Conservation (phyloP, 768 basidiomycete species). For the Gloeophyllum trabeum region DNA sequence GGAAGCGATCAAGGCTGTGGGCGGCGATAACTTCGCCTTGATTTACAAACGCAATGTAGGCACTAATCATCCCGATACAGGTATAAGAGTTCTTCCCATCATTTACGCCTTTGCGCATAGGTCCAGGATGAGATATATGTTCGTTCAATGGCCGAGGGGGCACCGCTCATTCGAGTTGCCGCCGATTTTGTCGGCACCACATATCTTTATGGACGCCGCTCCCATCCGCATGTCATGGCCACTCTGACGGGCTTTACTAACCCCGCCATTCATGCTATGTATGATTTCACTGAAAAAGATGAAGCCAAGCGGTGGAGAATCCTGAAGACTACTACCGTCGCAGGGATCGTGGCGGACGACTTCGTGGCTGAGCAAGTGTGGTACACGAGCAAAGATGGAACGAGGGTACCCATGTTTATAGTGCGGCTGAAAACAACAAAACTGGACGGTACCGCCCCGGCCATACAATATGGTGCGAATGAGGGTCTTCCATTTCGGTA, state of each 20-base stretch:
- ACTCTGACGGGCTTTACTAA: conserved; percentile 58
- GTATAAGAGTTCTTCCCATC: not conserved
- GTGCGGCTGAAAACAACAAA: conserved; percentile 62
- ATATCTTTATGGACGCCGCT: conserved; percentile 35
- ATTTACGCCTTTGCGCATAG: conserved; percentile 20
- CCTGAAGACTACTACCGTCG: conserved; percentile 45
- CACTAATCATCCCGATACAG: not conserved
- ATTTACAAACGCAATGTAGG: conserved; percentile 63
- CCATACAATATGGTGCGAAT: conserved; percentile 58
- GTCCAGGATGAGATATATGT: conserved; percentile 76
- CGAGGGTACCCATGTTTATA: conserved; percentile 77
- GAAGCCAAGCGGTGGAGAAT: conserved; percentile 46
- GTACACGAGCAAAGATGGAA: conserved; percentile 73
- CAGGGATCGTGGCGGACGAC: conserved; percentile 52
- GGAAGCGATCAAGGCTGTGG: conserved; percentile 33
- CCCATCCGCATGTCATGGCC: conserved; percentile 52
- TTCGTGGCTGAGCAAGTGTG: conserved; percentile 71
- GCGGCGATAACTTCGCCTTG: conserved; percentile 44
- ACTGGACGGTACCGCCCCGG: conserved; percentile 66
- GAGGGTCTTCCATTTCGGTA: not conserved
- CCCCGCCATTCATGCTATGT: conserved; percentile 54
- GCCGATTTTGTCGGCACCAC: conserved; percentile 60
- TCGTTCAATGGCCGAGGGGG: conserved; percentile 40
- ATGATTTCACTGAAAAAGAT: conserved; percentile 35
- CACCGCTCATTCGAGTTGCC: conserved; percentile 42